phyloP scores from a whole-genome alignment of 2,329 filamentous ascomycete genomes.

The Calonectria pseudoreteaudii region DNA sequence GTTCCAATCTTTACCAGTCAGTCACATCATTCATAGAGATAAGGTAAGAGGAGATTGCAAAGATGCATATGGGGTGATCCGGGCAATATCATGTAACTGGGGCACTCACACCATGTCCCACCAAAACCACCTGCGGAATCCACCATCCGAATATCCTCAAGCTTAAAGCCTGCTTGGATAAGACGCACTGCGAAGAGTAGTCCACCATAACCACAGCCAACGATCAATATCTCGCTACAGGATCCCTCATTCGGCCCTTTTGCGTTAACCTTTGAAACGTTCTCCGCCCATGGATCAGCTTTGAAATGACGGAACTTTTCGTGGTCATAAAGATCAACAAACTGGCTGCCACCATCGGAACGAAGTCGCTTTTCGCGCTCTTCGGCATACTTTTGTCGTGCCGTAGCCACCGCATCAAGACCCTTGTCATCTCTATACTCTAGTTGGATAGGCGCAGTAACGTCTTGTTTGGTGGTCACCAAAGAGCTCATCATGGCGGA shows the following conservation, averaged over 20 bases:
- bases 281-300: constrained; percentile 51
- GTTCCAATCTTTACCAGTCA: constrained; percentile 53
- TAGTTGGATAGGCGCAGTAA: neutral
- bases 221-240: constrained; percentile 44
- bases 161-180: constrained; percentile 36
- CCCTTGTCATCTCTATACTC: neutral
- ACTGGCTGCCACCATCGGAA: constrained; percentile 48
- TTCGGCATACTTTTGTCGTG: constrained; percentile 40
- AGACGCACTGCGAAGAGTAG: constrained; percentile 46
- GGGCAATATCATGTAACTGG: no score
- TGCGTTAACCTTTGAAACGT: constrained; percentile 36
- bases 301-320: constrained; percentile 39
- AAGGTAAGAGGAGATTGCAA: no score
- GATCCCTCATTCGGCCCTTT: constrained; percentile 33
- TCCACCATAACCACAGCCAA: constrained; percentile 51
- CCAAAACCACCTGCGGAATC: constrained; percentile 15
- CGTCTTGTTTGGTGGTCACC: neutral
- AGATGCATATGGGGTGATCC: no score
- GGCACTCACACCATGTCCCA: constrained; percentile 12
- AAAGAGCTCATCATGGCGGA: neutral
- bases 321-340: constrained; percentile 42
- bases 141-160: constrained; percentile 52
- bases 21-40: neutral
- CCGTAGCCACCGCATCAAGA: neutral
- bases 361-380: constrained; percentile 50